Conservation (phyloP, 2,329 filamentous ascomycete genomes). For the Nectriaceae sp. region DNA sequence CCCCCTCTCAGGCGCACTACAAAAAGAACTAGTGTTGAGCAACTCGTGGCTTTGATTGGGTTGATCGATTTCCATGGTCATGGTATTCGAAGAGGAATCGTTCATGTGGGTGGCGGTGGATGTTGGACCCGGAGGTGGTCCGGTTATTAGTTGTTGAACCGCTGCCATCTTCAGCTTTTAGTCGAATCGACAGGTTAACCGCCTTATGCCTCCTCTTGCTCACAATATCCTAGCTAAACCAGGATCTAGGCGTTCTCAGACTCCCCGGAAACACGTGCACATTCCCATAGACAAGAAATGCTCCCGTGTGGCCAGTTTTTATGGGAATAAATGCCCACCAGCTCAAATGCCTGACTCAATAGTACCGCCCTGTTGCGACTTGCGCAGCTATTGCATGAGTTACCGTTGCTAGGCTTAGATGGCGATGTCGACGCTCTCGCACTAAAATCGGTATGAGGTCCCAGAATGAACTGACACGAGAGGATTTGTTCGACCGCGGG, state of each 20-base stretch:
- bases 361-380: too few species aligned
- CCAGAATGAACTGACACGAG: too few species aligned
- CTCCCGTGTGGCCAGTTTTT: too few species aligned
- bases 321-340: not conserved
- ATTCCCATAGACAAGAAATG: too few species aligned
- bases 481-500: too few species aligned
- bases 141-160: slow-evolving; percentile 39
- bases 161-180: slow-evolving; percentile 36
- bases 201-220: not conserved
- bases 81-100: slow-evolving; percentile 23
- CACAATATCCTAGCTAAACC: not conserved
- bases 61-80: slow-evolving; percentile 37
- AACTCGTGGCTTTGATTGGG: slow-evolving; percentile 35
- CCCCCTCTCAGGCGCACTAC: slow-evolving; percentile 50
- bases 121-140: slow-evolving; percentile 33
- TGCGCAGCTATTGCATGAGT: too few species aligned
- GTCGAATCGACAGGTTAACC: not conserved
- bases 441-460: too few species aligned
- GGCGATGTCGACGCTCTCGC: too few species aligned
- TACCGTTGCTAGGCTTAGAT: too few species aligned
- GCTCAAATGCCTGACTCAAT: not conserved
- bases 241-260: not conserved
- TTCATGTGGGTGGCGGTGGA: slow-evolving; percentile 26
- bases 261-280: not conserved
- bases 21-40: slow-evolving; percentile 42